phyloP scores from a whole-genome alignment of 129 eudicot genomes.

The Artemisia argyi region DNA sequence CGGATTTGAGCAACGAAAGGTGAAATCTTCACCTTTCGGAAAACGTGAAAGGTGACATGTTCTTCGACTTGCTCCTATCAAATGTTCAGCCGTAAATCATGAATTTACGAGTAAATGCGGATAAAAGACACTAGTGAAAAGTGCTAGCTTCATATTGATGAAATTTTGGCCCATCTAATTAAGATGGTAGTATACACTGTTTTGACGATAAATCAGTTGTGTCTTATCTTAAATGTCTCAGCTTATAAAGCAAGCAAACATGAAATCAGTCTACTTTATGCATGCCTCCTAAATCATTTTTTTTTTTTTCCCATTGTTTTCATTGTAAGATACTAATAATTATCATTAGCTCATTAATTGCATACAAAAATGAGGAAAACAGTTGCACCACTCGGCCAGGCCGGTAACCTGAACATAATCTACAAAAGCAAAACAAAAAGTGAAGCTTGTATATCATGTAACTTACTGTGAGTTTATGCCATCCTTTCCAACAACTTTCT shows the following conservation, averaged over 20 bases:
- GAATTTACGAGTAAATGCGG: not conserved
- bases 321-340: not conserved
- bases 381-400: not conserved
- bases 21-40: no score
- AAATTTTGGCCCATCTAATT: no score
- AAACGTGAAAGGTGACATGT: no score
- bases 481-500: constrained; percentile 34
- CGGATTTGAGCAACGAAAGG: no score
- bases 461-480: constrained; percentile 45
- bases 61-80: constrained; percentile 40
- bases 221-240: not conserved
- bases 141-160: not conserved
- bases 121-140: no score
- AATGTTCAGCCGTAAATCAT: constrained; percentile 1
- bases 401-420: not conserved
- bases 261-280: not conserved
- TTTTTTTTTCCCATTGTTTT: no score
- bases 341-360: no score
- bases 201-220: not conserved
- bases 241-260: not conserved
- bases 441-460: constrained; percentile 13
- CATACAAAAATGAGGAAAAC: not conserved
- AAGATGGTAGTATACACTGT: no score
- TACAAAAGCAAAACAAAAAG: constrained; percentile 1
- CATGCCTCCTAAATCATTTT: not conserved